Evolutionary conservation across 139 green algal species (phyloP).

Genomic region (Micromonas commoda): DNA sequence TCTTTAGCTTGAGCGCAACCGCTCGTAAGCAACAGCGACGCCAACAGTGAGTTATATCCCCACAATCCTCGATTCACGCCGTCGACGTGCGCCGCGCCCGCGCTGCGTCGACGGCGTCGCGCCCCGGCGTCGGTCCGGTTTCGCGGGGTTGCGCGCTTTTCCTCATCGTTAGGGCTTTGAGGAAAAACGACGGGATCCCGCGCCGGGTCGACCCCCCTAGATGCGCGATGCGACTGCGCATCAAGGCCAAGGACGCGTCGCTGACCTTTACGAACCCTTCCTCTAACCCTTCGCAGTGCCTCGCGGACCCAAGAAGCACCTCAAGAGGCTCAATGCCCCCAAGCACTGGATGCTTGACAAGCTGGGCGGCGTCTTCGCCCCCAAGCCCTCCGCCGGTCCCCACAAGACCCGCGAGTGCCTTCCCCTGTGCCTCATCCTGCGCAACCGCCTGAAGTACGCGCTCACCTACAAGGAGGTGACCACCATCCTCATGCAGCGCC

Average conservation of each 20-base stretch:
- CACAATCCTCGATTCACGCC: no score
- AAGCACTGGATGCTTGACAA: constrained; percentile 99
- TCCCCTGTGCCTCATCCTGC: constrained; percentile 89
- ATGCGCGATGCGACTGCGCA: no score
- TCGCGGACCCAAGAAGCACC: constrained; percentile 89
- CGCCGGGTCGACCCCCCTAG: no score
- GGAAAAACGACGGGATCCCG: no score
- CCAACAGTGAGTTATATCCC: neutral
- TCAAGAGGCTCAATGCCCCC: constrained; percentile 97
- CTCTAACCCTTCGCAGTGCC: constrained; percentile 19
- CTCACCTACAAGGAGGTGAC: constrained; percentile 93
- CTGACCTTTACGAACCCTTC: neutral
- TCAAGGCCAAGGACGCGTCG: no score
- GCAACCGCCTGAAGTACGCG: constrained; percentile 99
- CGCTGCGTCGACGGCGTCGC: no score
- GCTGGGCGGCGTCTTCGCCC: constrained; percentile 96
- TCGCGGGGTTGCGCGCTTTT: no score
- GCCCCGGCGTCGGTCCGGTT: no score
- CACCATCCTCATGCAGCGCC: constrained; percentile 94
- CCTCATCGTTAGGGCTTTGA: no score
- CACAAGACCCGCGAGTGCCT: constrained; percentile 98
- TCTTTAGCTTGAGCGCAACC: neutral
- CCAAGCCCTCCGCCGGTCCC: constrained; percentile 87
- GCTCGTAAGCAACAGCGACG: neutral
- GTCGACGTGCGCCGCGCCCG: no score